Evolutionary conservation across 2,329 filamentous ascomycete genomes (phyloP).

Genomic region (Talaromyces islandicus): DNA sequence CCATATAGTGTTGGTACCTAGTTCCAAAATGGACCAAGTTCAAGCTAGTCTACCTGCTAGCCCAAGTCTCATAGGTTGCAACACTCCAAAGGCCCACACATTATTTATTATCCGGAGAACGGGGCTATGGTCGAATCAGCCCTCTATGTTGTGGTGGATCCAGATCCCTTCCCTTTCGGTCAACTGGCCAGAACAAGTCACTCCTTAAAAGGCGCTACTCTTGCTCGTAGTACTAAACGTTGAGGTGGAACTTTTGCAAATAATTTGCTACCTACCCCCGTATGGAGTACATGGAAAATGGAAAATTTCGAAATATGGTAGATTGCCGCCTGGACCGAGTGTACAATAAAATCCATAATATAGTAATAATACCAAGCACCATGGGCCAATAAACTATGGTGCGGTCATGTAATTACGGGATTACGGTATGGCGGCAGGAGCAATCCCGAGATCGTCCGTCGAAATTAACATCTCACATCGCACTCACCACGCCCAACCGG

Average conservation of each 20-base stretch:
- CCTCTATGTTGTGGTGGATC: too few species aligned
- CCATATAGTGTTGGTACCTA: background rate
- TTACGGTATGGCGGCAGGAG: background rate
- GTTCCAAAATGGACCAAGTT: background rate
- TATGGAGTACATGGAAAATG: background rate
- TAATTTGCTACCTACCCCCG: too few species aligned
- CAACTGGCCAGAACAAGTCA: background rate
- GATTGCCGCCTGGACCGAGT: background rate
- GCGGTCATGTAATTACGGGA: background rate
- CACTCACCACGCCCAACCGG: background rate
- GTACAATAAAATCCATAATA: background rate
- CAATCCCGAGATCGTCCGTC: background rate
- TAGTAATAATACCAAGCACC: background rate
- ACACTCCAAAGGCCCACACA: background rate
- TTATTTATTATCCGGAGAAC: background rate
- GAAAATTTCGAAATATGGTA: background rate
- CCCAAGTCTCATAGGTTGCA: background rate
- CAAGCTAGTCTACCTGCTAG: background rate
- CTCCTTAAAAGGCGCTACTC: background rate
- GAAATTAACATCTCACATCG: background rate
- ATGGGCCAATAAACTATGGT: background rate
- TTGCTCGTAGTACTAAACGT: background rate
- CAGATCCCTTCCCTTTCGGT: background rate
- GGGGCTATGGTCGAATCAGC: too few species aligned
- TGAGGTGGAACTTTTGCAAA: background rate